Conservation (phyloP, 2,329 filamentous ascomycete species). For the Fusarium foetens region DNA sequence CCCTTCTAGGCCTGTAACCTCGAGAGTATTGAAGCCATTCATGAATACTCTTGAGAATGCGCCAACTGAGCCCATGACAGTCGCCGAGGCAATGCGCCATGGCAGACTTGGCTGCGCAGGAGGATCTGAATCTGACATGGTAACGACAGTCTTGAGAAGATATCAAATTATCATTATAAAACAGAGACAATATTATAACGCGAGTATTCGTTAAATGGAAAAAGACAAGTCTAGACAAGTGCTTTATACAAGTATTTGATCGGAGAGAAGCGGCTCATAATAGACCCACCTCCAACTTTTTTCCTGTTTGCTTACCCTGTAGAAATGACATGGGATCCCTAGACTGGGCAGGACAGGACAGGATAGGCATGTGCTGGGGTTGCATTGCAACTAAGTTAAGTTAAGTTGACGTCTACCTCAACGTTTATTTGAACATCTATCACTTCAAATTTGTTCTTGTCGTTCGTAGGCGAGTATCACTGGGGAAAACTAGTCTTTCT, state of each 20-base stretch:
- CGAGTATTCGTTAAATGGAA: neutral
- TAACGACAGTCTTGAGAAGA: neutral
- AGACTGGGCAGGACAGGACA: too few species aligned
- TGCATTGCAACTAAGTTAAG: neutral
- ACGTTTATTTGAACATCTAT: neutral
- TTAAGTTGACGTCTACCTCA: neutral
- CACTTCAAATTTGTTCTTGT: neutral
- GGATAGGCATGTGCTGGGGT: neutral
- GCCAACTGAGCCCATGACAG: constrained; percentile 79
- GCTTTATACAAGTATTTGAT: constrained; percentile 16
- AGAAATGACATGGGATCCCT: neutral
- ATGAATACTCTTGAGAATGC: constrained; percentile 79
- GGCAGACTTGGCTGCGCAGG: constrained; percentile 65
- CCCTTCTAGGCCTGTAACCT: constrained; percentile 78
- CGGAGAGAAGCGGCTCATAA: constrained; percentile 24
- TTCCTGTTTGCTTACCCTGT: constrained; percentile 15
- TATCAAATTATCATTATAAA: neutral
- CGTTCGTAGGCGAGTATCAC: neutral
- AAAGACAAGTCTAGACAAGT: constrained; percentile 3
- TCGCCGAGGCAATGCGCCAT: constrained; percentile 79
- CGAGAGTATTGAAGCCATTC: constrained; percentile 76
- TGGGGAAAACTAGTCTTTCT: neutral
- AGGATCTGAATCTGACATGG: constrained; percentile 41
- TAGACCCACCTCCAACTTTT: constrained; percentile 33
- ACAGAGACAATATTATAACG: neutral